Base-by-base conservation (phyloP, 2,329 filamentous ascomycete species). In the Elsinoe australis region DNA sequence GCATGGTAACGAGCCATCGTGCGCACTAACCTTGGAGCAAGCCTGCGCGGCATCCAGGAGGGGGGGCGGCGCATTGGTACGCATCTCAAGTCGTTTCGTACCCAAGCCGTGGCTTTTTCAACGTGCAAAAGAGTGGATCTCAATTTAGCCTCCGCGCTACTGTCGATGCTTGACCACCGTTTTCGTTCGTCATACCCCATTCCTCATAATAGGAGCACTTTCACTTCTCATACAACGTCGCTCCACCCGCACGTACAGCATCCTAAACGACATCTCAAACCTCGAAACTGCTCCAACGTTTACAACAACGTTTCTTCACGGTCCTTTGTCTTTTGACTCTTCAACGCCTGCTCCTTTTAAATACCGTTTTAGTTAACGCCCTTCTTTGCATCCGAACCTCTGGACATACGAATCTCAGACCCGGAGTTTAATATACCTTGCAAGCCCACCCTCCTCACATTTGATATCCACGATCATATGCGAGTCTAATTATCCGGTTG, bases 281-380 rank as follows among this genome's bases (percentile, higher is more conserved):
- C 39, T 44, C 39, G 26, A 44, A 42, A 44, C 32, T 47, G 32
- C 21, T 48, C 26, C 32, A 48, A 48, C 45, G 39, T 44, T 6
- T 17, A 44, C 39, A 26, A 15, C 39, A 44, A 44, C 39, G 39
- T 32, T 28, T 44, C 39, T 44, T 44, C 26, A 44, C 39, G 45
- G 45, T 48, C 45, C 24, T 48, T 48, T 48, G 45, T 48, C 45
- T 48, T 48, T 48, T 48, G 45, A 36, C 45, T 39, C 45, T 48
- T 48, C 45, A 48, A 48, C 45, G 45, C 33, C 22, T 48, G 45
- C 45, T 48, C 45, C 45, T 48, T 48, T 48, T 36, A 36, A n/a
- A n/a, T 31, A 48, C 33, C 45, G 34, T 48, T 48, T 32, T 48
- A 44, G 39, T 44, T 15, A 44, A 44, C 39, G 21, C 21, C 28